Percentiles rank a stretch among this genome's conserved stretches.
Evolutionary conservation across 805 yeast genomes (phyloP).

Genomic region (Cyberlindnera maclurae): DNA sequence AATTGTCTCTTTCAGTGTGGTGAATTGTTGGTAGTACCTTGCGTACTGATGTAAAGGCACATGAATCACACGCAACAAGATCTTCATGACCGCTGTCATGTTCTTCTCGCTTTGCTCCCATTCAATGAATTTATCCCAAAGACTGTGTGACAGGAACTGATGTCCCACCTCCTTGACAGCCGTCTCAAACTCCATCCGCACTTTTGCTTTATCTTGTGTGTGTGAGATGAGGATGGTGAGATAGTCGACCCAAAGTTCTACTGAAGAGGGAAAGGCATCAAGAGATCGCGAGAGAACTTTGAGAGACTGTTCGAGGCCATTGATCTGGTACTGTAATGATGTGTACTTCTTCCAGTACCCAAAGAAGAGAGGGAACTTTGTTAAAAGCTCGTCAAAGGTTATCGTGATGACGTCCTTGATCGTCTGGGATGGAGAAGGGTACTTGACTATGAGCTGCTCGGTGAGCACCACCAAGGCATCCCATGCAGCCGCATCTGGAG

Average conservation of each 20-base stretch:
- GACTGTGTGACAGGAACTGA: conserved; percentile 68
- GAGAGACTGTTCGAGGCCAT: conserved; percentile 47
- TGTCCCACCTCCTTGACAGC: conserved; percentile 51
- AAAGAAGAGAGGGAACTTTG: conserved; percentile 49
- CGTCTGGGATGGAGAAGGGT: conserved; percentile 26
- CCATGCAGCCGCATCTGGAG: conserved; percentile 32
- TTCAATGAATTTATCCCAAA: conserved; percentile 77
- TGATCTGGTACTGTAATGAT: conserved; percentile 46
- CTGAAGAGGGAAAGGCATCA: conserved; percentile 44
- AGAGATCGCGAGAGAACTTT: conserved; percentile 37
- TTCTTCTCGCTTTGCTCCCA: conserved; percentile 41
- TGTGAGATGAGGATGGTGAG: conserved; percentile 44
- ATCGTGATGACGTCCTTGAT: conserved; percentile 25
- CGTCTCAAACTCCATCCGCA: conserved; percentile 37
- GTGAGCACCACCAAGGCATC: conserved; percentile 30
- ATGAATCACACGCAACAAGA: conserved; percentile 39
- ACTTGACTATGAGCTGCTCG: conserved; percentile 27
- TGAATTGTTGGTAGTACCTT: conserved; percentile 51
- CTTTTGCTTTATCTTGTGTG: conserved; percentile 25
- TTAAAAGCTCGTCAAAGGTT: conserved; percentile 37
- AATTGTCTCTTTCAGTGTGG: conserved; percentile 24
- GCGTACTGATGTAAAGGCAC: conserved; percentile 87
- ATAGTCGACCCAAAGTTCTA: conserved; percentile 68
- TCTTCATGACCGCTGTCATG: conserved; percentile 30
- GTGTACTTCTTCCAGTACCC: conserved; percentile 60